phyloP scores from a whole-genome alignment of 495 filamentous ascomycete genomes.

The Penicillium bovifimosum region DNA sequence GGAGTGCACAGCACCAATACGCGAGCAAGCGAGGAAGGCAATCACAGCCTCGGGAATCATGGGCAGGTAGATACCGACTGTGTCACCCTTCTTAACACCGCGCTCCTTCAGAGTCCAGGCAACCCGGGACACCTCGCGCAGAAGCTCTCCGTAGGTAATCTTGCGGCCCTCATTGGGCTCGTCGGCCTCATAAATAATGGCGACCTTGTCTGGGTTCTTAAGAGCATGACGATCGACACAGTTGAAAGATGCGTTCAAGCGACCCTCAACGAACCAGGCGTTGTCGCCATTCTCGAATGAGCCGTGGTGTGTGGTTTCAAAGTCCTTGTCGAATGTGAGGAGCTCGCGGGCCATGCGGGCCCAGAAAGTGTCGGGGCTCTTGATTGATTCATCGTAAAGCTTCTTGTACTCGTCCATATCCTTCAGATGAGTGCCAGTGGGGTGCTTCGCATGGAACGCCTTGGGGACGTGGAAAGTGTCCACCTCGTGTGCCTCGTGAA shows the following conservation, averaged over 20 bases:
- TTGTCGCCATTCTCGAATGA: slow-evolving; percentile 75
- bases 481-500: slow-evolving; percentile 74
- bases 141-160: slow-evolving; percentile 89
- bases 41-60: slow-evolving; percentile 97
- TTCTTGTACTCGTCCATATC: slow-evolving; percentile 80
- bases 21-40: slow-evolving; percentile 82
- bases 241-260: slow-evolving; percentile 94
- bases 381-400: slow-evolving; percentile 95
- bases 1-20: slow-evolving; percentile 95
- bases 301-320: slow-evolving; percentile 82
- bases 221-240: slow-evolving; percentile 93
- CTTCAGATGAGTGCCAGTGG: slow-evolving; percentile 60
- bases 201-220: slow-evolving; percentile 84
- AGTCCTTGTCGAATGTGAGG: slow-evolving; percentile 84
- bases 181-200: slow-evolving; percentile 98
- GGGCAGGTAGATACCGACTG: slow-evolving; percentile 93
- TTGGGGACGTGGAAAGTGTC: slow-evolving; percentile 71
- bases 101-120: slow-evolving; percentile 84
- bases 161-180: slow-evolving; percentile 81
- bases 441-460: slow-evolving; percentile 64
- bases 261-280: slow-evolving; percentile 92
- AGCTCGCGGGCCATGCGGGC: slow-evolving; percentile 78
- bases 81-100: slow-evolving; percentile 96
- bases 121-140: slow-evolving; percentile 83
- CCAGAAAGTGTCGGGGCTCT: slow-evolving; percentile 89